A percentile compares a stretch with the other conserved stretches of the same genome.
Evolutionary conservation across 306 rosid genomes (phyloP).

Genomic region (Comarum palustre): DNA sequence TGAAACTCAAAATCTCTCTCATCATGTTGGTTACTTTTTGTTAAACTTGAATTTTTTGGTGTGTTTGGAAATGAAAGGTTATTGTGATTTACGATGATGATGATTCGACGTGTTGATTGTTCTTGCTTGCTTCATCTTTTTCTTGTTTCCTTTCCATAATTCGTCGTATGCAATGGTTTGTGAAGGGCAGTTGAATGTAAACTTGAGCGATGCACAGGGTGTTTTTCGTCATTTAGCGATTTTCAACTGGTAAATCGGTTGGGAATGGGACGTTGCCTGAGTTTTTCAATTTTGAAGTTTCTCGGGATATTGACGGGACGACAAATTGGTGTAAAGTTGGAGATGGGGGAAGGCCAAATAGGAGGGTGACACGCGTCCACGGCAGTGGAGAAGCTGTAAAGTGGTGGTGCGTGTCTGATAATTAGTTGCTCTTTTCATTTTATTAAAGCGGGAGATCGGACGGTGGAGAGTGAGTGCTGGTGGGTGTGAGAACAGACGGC

Average conservation of each 20-base stretch:
- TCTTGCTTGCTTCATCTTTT: not conserved
- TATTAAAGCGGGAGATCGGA: not conserved
- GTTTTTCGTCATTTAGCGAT: conserved; percentile 10
- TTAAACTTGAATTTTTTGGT: not conserved
- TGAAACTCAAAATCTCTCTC: conserved; percentile 41
- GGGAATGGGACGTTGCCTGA: not conserved
- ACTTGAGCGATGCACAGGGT: conserved; percentile 11
- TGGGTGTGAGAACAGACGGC: not conserved
- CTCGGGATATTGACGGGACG: conserved; percentile 4
- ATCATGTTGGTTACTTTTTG: conserved; percentile 25
- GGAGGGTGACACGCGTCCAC: conserved; percentile 21
- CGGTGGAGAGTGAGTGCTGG: conserved; percentile 17
- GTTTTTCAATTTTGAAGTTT: not conserved
- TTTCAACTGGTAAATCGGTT: conserved; percentile 38
- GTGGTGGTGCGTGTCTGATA: conserved; percentile 23
- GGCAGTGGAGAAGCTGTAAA: conserved; percentile 17
- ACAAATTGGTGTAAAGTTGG: not conserved
- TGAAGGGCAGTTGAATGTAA: too few species aligned
- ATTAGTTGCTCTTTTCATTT: conserved; percentile 11
- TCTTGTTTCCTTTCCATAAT: too few species aligned
- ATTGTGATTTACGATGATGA: conserved; percentile 35
- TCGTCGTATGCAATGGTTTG: not conserved
- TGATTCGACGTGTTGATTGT: not conserved
- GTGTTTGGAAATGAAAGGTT: conserved; percentile 43
- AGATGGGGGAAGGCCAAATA: conserved; percentile 5